These are phyloP conservation scores for Rhizopus microsporus DNA, from an alignment of 371 early-diverging fungal species.

Conservation along the genomic window DNA sequence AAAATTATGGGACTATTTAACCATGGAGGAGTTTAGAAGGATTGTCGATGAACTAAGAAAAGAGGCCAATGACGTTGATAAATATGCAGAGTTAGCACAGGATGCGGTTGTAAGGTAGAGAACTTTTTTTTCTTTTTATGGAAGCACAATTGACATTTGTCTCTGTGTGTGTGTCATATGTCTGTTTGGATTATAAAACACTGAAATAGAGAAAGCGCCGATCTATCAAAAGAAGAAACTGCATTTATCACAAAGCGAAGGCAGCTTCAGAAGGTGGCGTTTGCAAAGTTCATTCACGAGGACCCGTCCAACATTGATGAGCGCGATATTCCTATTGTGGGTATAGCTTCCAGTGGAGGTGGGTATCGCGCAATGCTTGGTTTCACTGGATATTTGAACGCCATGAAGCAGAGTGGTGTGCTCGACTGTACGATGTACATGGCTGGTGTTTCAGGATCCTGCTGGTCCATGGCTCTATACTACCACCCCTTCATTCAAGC, in stretches of 20 bases:
- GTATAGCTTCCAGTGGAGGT: conserved; percentile 71
- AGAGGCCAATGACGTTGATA: conserved; percentile 14
- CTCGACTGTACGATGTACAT: conserved; percentile 64
- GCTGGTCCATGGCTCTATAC: conserved; percentile 55
- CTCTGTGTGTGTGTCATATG: conserved; percentile 14
- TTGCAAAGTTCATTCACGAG: conserved; percentile 71
- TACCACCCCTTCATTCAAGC: conserved; percentile 30
- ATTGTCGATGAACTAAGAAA: conserved; percentile 30
- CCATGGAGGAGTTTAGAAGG: conserved; percentile 40
- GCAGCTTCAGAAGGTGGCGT: conserved; percentile 47
- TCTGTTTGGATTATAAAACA: conserved; percentile 19
- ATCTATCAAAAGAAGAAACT: conserved; percentile 47
- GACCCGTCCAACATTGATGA: conserved; percentile 51
- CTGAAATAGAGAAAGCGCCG: conserved; percentile 32
- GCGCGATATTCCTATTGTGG: conserved; percentile 67
- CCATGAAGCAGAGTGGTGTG: conserved; percentile 57
- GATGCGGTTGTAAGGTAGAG: conserved; percentile 37
- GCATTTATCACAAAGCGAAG: conserved; percentile 51
- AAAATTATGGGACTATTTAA: conserved; percentile 36
- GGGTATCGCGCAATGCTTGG: conserved; percentile 76
- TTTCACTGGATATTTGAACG: conserved; percentile 58
- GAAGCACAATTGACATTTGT: conserved; percentile 18
- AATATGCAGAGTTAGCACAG: conserved; percentile 32
- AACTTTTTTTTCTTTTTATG: conserved; percentile 12
- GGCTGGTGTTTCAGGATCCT: conserved; percentile 62